Evolutionary conservation across 768 basidiomycete species (phyloP), one percentile per base, ranked within the genome.

Genomic region (Rhizopogon vulgaris): DNA sequence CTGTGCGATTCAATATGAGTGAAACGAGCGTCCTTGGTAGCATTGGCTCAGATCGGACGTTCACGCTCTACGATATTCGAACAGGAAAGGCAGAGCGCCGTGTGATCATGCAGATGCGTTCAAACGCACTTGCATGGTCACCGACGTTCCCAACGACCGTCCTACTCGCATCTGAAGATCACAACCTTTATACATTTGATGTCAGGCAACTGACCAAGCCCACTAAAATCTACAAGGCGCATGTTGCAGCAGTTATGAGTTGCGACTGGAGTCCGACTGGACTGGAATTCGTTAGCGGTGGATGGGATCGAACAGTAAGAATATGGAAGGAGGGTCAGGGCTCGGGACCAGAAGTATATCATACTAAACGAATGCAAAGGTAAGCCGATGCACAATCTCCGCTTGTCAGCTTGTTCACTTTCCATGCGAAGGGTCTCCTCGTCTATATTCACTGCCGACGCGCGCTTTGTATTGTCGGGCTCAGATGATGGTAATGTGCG

Each of bases 361-460:
- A 98, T 68, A 95, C 94, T 14, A 98, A 98, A 71, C 89, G 96
- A 41, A 99, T 99, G 96, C 96, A 98, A 69, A 81, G 94, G 90
- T 91, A 47, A 37, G 73, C 53, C 17, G 1, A 9, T 37, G 9
- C 3, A 2, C 14, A 9, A 11, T 41, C 34, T 28, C 37, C 4
- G 14, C 14, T 34, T 32, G 37, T 42, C 11, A 18, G 12, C 48
- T 38, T 38, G 27, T 37, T 58, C 36, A 52, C 1, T 14, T 11
- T 14, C 11, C 25, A 17, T 4, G 17, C 24, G 4, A 61, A 93
- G 94, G 54, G 91, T 99, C 32, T 87, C 91, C 41, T 89, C 93
- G 12, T 84, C 92, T 3, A 71, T 87, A 38, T 97, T 87, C 71
- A 92, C 93, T 0, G 83, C 83, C 24, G 96, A 98, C 56, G 85